Evolutionary conservation across 805 yeast species (phyloP).

Genomic region (Cephaloascus fragrans): DNA sequence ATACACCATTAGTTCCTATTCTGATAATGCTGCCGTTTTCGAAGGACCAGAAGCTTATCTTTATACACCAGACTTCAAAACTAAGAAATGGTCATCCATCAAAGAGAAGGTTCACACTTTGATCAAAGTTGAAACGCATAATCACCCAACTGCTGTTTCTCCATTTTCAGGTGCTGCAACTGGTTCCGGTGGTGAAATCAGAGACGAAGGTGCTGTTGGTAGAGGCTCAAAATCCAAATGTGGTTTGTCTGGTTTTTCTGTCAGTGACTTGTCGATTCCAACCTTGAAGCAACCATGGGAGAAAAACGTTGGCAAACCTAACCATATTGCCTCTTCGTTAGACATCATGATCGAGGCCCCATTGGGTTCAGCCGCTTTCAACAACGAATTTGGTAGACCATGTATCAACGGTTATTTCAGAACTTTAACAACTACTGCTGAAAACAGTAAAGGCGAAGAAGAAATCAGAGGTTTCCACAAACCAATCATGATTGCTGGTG

Average conservation of each 20-base stretch:
- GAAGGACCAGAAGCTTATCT: constrained; percentile 73
- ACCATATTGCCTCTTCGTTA: constrained; percentile 84
- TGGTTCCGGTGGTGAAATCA: constrained; percentile 99
- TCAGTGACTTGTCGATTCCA: constrained; percentile 85
- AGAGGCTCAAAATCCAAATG: constrained; percentile 97
- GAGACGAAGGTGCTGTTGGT: constrained; percentile 99
- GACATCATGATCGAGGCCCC: constrained; percentile 98
- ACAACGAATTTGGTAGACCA: constrained; percentile 98
- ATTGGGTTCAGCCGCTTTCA: constrained; percentile 94
- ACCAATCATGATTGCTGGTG: constrained; percentile 99
- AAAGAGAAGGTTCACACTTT: constrained; percentile 80
- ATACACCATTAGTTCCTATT: constrained; percentile 84
- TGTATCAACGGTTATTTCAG: constrained; percentile 95
- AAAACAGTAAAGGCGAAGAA: constrained; percentile 45
- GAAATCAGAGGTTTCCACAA: constrained; percentile 95
- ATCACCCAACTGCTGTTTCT: constrained; percentile 98
- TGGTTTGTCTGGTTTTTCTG: constrained; percentile 89
- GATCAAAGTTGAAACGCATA: constrained; percentile 96
- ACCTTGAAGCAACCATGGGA: constrained; percentile 92
- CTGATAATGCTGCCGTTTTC: constrained; percentile 96
- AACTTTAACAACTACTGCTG: constrained; percentile 78
- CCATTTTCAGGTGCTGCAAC: constrained; percentile 99
- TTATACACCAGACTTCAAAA: constrained; percentile 66
- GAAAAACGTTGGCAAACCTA: constrained; percentile 73
- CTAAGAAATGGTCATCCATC: constrained; percentile 64